Conservation (phyloP, 169 alveolate genomes). For the Plasmodium gonderi region DNA sequence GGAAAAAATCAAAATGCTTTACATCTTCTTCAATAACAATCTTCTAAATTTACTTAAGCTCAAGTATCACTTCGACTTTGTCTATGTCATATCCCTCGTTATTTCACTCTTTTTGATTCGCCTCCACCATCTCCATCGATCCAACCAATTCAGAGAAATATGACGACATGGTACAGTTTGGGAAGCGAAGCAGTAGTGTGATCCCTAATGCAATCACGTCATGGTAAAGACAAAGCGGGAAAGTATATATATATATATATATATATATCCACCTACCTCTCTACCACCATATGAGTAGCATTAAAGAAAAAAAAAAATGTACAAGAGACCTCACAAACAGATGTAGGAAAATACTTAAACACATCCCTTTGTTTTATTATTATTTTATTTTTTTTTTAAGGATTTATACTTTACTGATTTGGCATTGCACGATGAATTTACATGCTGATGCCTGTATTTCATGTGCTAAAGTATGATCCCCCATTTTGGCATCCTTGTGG, state of each 20-base stretch:
- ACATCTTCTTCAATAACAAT: slow-evolving; percentile 47
- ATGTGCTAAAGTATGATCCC: not conserved
- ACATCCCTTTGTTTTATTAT: too few relatives aligned
- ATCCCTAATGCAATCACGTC: not conserved
- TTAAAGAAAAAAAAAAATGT: too few relatives aligned
- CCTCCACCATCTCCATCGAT: slow-evolving; percentile 14
- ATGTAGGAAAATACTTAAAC: too few relatives aligned
- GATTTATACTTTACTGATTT: too few relatives aligned
- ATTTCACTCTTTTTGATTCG: slow-evolving; percentile 4
- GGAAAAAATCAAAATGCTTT: slow-evolving; percentile 51
- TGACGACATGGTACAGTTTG: not conserved
- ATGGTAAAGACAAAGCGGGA: too few relatives aligned
- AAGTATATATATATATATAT: too few relatives aligned
- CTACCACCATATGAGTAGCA: too few relatives aligned
- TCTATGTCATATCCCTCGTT: slow-evolving; percentile 38
- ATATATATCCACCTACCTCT: too few relatives aligned
- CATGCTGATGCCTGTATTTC: too few relatives aligned
- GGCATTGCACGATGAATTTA: too few relatives aligned
- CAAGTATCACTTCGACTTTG: slow-evolving; percentile 62
- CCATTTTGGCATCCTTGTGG: not conserved
- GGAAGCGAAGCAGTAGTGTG: not conserved
- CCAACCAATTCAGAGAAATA: slow-evolving; percentile 21
- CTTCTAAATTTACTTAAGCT: slow-evolving; percentile 20
- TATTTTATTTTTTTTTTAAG: too few relatives aligned
- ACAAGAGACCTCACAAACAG: too few relatives aligned